Evolutionary conservation across 202 grass and related monocot species (phyloP).

Genomic region (Panicum virgatum): DNA sequence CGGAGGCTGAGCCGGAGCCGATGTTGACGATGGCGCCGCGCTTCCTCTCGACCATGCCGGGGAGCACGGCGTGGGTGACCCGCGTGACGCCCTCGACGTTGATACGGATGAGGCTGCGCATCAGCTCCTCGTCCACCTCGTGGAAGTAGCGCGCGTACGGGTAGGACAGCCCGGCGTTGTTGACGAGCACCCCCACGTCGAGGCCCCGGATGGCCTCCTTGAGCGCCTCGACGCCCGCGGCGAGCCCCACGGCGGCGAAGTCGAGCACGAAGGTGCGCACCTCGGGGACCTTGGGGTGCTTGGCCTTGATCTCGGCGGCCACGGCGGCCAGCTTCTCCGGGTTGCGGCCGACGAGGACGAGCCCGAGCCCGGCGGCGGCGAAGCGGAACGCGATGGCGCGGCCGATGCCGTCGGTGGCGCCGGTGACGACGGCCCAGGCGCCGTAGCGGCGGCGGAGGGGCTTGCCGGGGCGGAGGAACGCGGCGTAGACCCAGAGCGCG

Average conservation of each 20-base stretch:
- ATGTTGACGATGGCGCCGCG: constrained; percentile 89
- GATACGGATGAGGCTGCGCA: constrained; percentile 68
- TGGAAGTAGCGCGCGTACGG: constrained; percentile 97
- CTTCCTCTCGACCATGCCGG: constrained; percentile 79
- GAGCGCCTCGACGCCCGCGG: constrained; percentile 56
- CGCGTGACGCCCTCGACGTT: constrained; percentile 86
- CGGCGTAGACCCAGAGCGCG: constrained; percentile 68
- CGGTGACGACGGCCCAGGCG: constrained; percentile 85
- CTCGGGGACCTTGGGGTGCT: constrained; percentile 44
- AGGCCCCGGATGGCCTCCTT: constrained; percentile 59
- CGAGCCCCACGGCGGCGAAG: constrained; percentile 56
- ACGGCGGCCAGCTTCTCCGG: constrained; percentile 70
- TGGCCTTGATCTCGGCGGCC: constrained; percentile 56
- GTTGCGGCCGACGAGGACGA: constrained; percentile 84
- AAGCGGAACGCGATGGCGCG: constrained; percentile 76
- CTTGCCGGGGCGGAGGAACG: constrained; percentile 82
- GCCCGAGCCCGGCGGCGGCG: constrained; percentile 55
- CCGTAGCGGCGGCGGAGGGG: constrained; percentile 78
- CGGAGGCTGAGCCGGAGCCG: constrained; percentile 71
- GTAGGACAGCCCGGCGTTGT: constrained; percentile 84
- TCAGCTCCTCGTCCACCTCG: constrained; percentile 87
- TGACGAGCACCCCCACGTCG: constrained; percentile 77
- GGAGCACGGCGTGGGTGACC: constrained; percentile 83
- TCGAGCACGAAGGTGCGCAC: constrained; percentile 74
- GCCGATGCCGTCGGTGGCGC: constrained; percentile 84